Percentiles rank a stretch among this genome's conserved stretches.
These are phyloP conservation scores for Exophiala sp. DNA, from an alignment of 2,329 filamentous ascomycete species.

Conservation along the genomic window DNA sequence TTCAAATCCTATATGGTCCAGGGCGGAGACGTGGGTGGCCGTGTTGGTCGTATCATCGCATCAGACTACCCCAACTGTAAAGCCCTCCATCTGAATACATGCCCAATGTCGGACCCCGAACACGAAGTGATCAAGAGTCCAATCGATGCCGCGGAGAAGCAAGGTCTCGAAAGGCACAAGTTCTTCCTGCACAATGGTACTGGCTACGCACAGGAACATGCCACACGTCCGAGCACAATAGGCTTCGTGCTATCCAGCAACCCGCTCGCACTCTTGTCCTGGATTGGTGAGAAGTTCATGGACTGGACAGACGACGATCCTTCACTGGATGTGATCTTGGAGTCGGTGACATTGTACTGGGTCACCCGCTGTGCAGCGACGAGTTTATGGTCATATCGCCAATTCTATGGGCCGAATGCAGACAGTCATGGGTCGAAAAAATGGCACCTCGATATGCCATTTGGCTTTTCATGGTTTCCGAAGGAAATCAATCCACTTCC, in stretches of 20 bases:
- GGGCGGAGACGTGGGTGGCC: slow-evolving; percentile 55
- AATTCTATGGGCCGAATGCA: not conserved
- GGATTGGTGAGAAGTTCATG: slow-evolving; percentile 41
- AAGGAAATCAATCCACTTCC: slow-evolving; percentile 24
- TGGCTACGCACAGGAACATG: slow-evolving; percentile 54
- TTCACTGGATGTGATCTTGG: slow-evolving; percentile 33
- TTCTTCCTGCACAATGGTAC: slow-evolving; percentile 42
- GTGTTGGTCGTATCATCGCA: slow-evolving; percentile 44
- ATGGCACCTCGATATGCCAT: slow-evolving; percentile 13
- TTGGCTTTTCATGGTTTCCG: slow-evolving; percentile 23
- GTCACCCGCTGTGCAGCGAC: slow-evolving; percentile 37
- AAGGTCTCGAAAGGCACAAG: slow-evolving; percentile 36
- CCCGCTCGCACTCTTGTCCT: slow-evolving; percentile 56
- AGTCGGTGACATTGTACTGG: slow-evolving; percentile 38
- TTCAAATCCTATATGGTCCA: slow-evolving; percentile 55
- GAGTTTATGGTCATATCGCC: slow-evolving; percentile 33
- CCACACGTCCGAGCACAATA: slow-evolving; percentile 54
- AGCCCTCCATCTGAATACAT: slow-evolving; percentile 7
- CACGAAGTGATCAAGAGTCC: not conserved
- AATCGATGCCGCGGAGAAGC: not conserved
- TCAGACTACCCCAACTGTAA: slow-evolving; percentile 46
- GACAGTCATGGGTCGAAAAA: slow-evolving; percentile 2
- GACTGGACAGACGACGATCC: slow-evolving; percentile 37
- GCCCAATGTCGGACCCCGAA: not conserved
- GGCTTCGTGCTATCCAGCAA: slow-evolving; percentile 52